These are phyloP conservation scores for Apophysomyces variabilis DNA, from an alignment of 371 early-diverging fungal genomes.

Conservation along the genomic window DNA sequence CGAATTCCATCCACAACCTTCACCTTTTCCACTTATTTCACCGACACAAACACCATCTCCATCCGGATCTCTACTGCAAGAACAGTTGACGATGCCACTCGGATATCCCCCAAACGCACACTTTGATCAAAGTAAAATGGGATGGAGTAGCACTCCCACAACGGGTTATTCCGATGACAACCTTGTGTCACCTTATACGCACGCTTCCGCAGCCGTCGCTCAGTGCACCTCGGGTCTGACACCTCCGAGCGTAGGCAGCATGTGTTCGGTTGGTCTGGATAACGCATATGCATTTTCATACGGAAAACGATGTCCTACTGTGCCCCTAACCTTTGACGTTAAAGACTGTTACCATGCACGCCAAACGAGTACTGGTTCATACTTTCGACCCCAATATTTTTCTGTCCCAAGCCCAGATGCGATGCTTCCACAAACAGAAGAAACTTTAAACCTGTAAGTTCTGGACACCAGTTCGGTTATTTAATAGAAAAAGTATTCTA, in stretches of 20 bases:
- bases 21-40: slow-evolving; percentile 4
- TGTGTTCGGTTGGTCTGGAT: slow-evolving; percentile 5
- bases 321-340: neutral
- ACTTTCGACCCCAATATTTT: slow-evolving; percentile 5
- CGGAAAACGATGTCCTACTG: slow-evolving; percentile 6
- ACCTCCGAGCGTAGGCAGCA: slow-evolving; percentile 4
- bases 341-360: slow-evolving; percentile 2
- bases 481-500: neutral
- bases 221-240: slow-evolving; percentile 3
- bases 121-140: slow-evolving; percentile 4
- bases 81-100: neutral
- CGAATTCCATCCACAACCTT: slow-evolving; percentile 1
- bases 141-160: slow-evolving; percentile 11
- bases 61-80: neutral
- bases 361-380: neutral
- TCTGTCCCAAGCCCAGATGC: neutral
- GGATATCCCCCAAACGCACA: neutral
- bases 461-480: slow-evolving; percentile 5
- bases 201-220: slow-evolving; percentile 3
- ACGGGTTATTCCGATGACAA: slow-evolving; percentile 12
- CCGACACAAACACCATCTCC: slow-evolving; percentile 3
- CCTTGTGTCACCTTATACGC: slow-evolving; percentile 9
- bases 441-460: slow-evolving; percentile 10
- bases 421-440: slow-evolving; percentile 10
- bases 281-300: slow-evolving; percentile 5